These are phyloP conservation scores for Bigelowiella natans DNA, from an alignment of 78 protist genomes.

Conservation along the genomic window DNA sequence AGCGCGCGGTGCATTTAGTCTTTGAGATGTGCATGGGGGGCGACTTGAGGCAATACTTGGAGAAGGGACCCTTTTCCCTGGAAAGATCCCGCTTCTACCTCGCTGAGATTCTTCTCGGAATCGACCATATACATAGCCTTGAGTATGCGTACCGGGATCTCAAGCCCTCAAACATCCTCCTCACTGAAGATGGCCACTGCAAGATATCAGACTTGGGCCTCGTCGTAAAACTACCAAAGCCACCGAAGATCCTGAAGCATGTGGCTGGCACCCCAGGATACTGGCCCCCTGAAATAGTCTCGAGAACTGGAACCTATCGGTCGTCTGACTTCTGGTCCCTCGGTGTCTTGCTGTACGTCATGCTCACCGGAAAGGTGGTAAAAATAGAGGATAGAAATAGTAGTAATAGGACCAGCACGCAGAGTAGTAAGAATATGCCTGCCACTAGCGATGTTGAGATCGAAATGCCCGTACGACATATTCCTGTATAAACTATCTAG, in stretches of 20 bases:
- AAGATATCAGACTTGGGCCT: slow-evolving; percentile 1
- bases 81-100: slow-evolving; percentile 33
- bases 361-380: neutral
- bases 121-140: slow-evolving; percentile 20
- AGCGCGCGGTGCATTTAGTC: neutral
- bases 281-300: neutral
- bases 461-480: neutral
- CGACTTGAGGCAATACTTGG: neutral
- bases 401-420: too few species aligned
- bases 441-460: too few species aligned
- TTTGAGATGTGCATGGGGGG: slow-evolving; percentile 1
- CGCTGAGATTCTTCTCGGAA: slow-evolving; percentile 30
- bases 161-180: slow-evolving; percentile 30
- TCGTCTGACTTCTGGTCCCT: neutral
- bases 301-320: neutral
- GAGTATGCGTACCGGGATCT: slow-evolving; percentile 29
- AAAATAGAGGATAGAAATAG: too few species aligned
- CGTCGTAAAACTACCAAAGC: neutral
- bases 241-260: slow-evolving; percentile 5
- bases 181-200: neutral
- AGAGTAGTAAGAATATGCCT: too few species aligned
- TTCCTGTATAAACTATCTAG: neutral
- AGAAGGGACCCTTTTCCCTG: neutral
- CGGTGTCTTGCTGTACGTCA: neutral
- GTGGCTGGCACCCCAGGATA: neutral